phyloP scores from a whole-genome alignment of 176 grass and related monocot genomes.

The Canna indica region DNA sequence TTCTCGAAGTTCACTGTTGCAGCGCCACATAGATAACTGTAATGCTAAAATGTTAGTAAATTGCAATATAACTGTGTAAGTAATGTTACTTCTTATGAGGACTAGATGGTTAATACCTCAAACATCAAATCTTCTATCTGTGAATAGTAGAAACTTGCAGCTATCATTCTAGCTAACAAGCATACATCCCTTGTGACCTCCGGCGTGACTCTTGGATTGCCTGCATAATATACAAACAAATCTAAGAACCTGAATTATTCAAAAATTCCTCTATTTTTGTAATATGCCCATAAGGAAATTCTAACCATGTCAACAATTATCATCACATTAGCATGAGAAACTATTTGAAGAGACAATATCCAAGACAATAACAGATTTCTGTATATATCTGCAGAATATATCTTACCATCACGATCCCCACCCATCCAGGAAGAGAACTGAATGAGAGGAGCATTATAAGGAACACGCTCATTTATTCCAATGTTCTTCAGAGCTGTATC shows the following conservation, averaged over 20 bases:
- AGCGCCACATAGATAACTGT: constrained; percentile 99
- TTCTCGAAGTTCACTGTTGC: constrained; percentile 65
- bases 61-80: neutral
- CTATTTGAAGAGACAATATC: neutral
- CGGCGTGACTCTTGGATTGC: constrained; percentile 94
- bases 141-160: constrained; percentile 91
- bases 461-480: constrained; percentile 84
- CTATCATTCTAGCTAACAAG: constrained; percentile 96
- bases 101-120: constrained; percentile 40
- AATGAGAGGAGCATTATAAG: constrained; percentile 91
- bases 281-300: neutral
- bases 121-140: constrained; percentile 99
- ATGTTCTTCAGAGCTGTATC: constrained; percentile 95
- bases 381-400: constrained; percentile 7
- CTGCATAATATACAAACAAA: constrained; percentile 35
- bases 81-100: neutral
- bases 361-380: neutral
- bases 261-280: neutral
- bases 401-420: constrained; percentile 95
- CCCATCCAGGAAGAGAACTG: constrained; percentile 99
- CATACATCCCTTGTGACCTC: constrained; percentile 98
- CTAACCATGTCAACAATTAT: constrained; percentile 1
- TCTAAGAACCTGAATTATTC: neutral
- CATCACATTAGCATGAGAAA: neutral
- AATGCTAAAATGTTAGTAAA: constrained; percentile 16